These are phyloP conservation scores for Plasmodium relictum DNA, from an alignment of 169 alveolate genomes.

Conservation along the genomic window DNA sequence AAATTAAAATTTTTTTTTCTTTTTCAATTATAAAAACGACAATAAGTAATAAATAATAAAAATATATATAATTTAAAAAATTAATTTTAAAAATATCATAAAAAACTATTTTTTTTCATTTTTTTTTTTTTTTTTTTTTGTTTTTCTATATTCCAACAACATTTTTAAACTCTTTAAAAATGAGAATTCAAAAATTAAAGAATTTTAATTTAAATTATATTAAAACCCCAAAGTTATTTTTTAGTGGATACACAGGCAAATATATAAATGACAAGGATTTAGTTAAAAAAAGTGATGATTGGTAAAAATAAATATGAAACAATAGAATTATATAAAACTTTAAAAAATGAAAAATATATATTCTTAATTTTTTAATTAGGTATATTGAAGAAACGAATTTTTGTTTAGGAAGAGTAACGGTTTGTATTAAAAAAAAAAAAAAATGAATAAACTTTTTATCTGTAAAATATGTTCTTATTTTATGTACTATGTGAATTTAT, in stretches of 20 bases:
- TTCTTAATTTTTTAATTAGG: constrained; percentile 19
- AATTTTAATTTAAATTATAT: constrained; percentile 30
- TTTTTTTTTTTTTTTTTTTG: too few relatives aligned
- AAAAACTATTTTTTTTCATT: too few relatives aligned
- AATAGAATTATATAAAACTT: background rate
- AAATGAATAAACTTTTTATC: background rate
- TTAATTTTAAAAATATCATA: too few relatives aligned
- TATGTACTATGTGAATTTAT: background rate
- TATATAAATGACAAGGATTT: constrained; percentile 89
- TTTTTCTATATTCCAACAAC: background rate
- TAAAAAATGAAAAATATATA: background rate
- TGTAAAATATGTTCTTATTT: constrained; percentile 1
- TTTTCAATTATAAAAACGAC: too few relatives aligned
- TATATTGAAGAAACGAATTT: constrained; percentile 94
- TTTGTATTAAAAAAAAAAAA: constrained; percentile 74
- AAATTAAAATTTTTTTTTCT: too few relatives aligned
- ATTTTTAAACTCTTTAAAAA: constrained; percentile 8
- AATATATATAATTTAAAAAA: too few relatives aligned
- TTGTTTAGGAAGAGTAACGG: constrained; percentile 92
- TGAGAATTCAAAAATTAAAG: constrained; percentile 44
- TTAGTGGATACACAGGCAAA: constrained; percentile 89
- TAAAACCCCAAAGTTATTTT: constrained; percentile 22
- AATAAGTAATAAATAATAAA: too few relatives aligned
- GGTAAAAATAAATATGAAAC: constrained; percentile 81
- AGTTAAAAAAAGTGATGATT: constrained; percentile 90